Evolutionary conservation across 805 yeast species (phyloP), one percentile per base, ranked within the genome.

Genomic region (Metahyphopichia silvanorum): DNA sequence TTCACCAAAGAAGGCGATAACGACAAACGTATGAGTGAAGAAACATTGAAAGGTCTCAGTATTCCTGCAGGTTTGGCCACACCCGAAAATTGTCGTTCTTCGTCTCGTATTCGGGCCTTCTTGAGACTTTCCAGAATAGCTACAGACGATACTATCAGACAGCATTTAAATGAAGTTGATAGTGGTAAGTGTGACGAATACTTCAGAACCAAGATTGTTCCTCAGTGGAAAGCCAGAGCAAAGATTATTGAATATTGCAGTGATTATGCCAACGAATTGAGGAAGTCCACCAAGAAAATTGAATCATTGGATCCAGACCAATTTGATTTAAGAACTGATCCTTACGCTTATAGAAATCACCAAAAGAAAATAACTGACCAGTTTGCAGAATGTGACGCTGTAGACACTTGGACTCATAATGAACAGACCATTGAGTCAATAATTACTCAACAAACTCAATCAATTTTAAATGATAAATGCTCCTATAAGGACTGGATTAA

Each of bases 81-180:
- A 1, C 53, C 61, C 3, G 57, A 55, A n/a, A 60, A 54, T 34
- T 66, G 73, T 44, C 36, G 42, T 10, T 45, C 63, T 7, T 53
- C 63, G 8, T 34, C 60, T 5, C 39, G 70, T 19, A 49, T 66
- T 33, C 44, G 66, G 29, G 62, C 59, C 16, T 66, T 66, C 42
- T 51, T 66, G 11, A 49, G 60, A 5, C 51, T 57, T n/a, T 65
- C 71, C 4, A 39, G 73, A 22, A 38, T 55, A 9, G 60, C 63
- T 16, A 51, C 66, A n/a, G 73, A 66, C 42, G 73, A 66, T 39
- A 46, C 61, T 14, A 51, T 66, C 21, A 45, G 49, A 12, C 63
- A 60, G 26, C 71, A 65, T 40, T 43, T 66, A 30, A 64, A 65
- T 42, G 66, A 55, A 32, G 33, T 55, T 16, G 29, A 36, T 5